Base-by-base conservation (phyloP, 257 asterid genomes). In the Ilex aquifolium region DNA sequence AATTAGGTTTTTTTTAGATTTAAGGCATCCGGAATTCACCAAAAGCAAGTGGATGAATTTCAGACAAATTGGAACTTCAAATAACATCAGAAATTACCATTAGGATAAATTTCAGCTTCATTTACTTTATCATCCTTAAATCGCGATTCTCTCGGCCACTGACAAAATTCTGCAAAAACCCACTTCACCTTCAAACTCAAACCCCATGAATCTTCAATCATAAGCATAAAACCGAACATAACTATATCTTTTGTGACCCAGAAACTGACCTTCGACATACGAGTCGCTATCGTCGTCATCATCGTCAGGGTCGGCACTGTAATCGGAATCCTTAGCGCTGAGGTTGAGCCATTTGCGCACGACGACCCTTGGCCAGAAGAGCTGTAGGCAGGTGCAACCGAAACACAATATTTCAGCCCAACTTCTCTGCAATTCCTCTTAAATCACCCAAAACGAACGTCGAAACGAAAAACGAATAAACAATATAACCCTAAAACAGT, bases 341-440 rank as follows among this genome's bases (percentile, higher is more conserved):
- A 81, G 68, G 70, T 88, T 78, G 65, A 88, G 88, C 96, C 80
- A 82, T 79, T 91, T 91, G 9, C 97, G 94, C 78, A 91, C 72
- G 57, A 91, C 77, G 67, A 83, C 68, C 55, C 95, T 93, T 67
- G 91, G 86, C 96, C 96, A 82, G 53, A 88, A 83, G 42, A 72
- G 86, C 96, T 88, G 85, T 67, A 77, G 85, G 86, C 93, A 85
- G 61, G 95, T 64, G 90, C 94, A 78, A 77, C 78, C 90, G 72
- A 85, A 82, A 80, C 83, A 83, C 86, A 85, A 77, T 65, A 87
- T 71, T 87, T 83, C 95, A 85, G 82, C 85, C 88, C 94, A 87
- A 76, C 21, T 74, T 71, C 49, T 74, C 96, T 85, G 90, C 89
- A 88, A 82, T 79, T 76, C 83, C 66, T 69, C 73, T 66, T 30